Conservation (phyloP, 257 asterid species). For the Penstemon davidsonii region DNA sequence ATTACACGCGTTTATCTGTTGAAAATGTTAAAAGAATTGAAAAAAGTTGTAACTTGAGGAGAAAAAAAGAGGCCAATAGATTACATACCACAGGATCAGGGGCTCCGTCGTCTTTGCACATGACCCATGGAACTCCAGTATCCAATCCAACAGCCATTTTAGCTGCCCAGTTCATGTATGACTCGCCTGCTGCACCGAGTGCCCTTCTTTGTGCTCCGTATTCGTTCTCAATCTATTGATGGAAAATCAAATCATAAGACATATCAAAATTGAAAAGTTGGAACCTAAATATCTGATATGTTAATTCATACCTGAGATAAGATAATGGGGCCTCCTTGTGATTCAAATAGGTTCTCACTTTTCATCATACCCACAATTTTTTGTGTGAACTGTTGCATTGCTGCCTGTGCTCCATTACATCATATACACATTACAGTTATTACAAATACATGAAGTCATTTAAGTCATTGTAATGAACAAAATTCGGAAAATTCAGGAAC, state of each 20-base stretch:
- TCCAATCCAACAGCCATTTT: conserved; percentile 64
- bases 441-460: neutral
- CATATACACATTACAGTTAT: conserved; percentile 15
- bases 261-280: neutral
- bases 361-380: conserved; percentile 72
- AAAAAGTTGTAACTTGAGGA: no score
- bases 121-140: conserved; percentile 75
- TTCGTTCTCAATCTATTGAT: conserved; percentile 67
- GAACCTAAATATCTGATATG: neutral
- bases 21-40: neutral
- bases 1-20: conserved; percentile 69
- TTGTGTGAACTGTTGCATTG: conserved; percentile 58
- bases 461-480: neutral
- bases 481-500: conserved; percentile 25
- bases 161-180: conserved; percentile 70
- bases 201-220: conserved; percentile 47
- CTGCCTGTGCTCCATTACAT: conserved; percentile 39
- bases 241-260: neutral
- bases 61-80: neutral
- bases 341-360: conserved; percentile 52
- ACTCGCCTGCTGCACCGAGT: conserved; percentile 54
- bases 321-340: conserved; percentile 79
- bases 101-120: conserved; percentile 77
- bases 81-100: conserved; percentile 64
- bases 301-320: conserved; percentile 57